Evolutionary conservation across 768 basidiomycete genomes (phyloP), one percentile per base, ranked within the genome.

Genomic region (Leccinum subtestaceum): DNA sequence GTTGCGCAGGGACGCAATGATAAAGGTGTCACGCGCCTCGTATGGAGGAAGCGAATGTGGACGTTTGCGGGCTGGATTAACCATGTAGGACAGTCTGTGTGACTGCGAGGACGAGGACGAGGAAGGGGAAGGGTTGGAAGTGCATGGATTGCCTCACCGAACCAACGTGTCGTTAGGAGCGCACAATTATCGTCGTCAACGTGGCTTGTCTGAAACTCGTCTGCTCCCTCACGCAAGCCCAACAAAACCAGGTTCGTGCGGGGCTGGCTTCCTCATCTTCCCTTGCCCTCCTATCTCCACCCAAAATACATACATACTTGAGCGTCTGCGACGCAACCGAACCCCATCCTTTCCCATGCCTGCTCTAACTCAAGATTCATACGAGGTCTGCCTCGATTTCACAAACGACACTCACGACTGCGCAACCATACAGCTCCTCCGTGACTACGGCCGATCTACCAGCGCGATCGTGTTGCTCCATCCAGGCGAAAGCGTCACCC

Each of bases 381-480:
- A 86, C 74, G 87, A 87, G 66, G 80, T 88, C 68, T 77, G 83
- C 56, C 82, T 89, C 69, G 84, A 85, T 69, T 80, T 89, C 70
- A 81, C 81, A 52, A 89, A 89, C 70, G 87, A 89, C 65, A 87
- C 85, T 15, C 81, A 77, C 64, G 84, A 86, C 67, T 80, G 76
- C 55, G 81, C 84, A 59, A 83, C 86, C 46, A 75, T 89, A 38
- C 86, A 89, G 68, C 78, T 86, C 31, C 73, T 86, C 59, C 79
- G 81, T 36, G 82, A 88, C 72, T 88, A 88, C 62, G 86, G 84
- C 49, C 77, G 81, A 53, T 78, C 78, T 52, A 73, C 80, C 15
- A 79, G 79, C 53, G 77, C 81, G 53, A 77, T 82, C 60, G 78
- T 87, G 49, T 68, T 88, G 27, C 75, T 89, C 43, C 78, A 81